These are phyloP conservation scores for Geotrichum australiense DNA, from an alignment of 1,139 yeast genomes.

Conservation along the genomic window DNA sequence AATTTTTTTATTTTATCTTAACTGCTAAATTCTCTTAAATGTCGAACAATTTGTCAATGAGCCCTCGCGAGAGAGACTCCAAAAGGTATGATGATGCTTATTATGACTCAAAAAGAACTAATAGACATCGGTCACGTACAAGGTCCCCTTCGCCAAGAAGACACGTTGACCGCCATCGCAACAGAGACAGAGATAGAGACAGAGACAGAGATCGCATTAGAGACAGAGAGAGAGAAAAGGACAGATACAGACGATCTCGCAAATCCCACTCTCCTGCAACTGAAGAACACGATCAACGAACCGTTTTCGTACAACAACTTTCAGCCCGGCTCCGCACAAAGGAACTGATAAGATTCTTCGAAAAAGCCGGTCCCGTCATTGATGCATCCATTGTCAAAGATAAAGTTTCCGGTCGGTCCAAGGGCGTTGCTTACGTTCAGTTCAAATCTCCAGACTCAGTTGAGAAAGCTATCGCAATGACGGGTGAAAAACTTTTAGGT, in stretches of 20 bases:
- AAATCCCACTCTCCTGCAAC: constrained; percentile 11
- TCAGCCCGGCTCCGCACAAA: constrained; percentile 33
- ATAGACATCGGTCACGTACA: constrained; percentile 1
- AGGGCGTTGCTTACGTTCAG: constrained; percentile 38
- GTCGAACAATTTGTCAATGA: no score
- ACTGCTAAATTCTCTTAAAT: no score
- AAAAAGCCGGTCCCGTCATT: constrained; percentile 33
- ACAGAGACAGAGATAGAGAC: constrained; percentile 11
- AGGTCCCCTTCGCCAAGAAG: constrained; percentile 5
- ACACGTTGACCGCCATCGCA: constrained; percentile 15
- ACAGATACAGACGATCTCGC: constrained; percentile 4
- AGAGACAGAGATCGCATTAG: constrained; percentile 1
- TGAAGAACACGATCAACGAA: constrained; percentile 32
- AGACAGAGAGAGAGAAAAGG: constrained; percentile 2
- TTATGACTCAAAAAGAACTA: no score
- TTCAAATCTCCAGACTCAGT: constrained; percentile 32
- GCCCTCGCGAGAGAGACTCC: no score
- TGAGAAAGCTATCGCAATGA: constrained; percentile 31
- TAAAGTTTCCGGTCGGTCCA: constrained; percentile 33
- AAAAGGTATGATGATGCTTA: no score
- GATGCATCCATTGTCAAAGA: constrained; percentile 38
- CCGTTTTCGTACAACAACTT: constrained; percentile 37
- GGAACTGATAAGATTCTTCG: constrained; percentile 34
- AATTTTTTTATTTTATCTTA: no score
- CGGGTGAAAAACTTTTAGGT: constrained; percentile 35